A percentile compares a stretch with the other conserved stretches of the same genome.
These are phyloP conservation scores for Colletotrichum spinosum DNA, from an alignment of 2,329 filamentous ascomycete genomes.

Conservation along the genomic window DNA sequence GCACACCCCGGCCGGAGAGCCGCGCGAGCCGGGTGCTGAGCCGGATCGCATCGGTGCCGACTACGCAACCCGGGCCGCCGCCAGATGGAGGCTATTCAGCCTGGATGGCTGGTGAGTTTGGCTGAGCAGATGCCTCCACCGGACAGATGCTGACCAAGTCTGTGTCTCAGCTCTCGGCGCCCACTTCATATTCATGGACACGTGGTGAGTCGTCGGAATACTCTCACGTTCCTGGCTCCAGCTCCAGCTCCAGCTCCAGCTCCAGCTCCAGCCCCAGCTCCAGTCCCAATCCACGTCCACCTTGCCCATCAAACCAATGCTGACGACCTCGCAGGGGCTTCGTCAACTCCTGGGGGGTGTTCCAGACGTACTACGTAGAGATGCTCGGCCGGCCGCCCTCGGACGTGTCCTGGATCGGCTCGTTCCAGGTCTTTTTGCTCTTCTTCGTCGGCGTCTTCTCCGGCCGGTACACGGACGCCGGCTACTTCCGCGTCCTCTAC, in stretches of 20 bases:
- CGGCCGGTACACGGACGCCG: conserved; percentile 57
- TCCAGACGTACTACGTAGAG: conserved; percentile 57
- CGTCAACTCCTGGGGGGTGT: conserved; percentile 58
- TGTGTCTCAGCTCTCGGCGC: conserved; percentile 1
- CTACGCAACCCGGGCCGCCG: conserved; percentile 21
- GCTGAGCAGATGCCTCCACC: neutral
- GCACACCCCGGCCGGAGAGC: conserved; percentile 7
- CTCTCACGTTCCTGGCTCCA: neutral
- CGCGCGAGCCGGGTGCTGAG: conserved; percentile 30
- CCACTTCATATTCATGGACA: conserved; percentile 36
- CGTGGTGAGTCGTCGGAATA: conserved; percentile 14
- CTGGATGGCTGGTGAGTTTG: conserved; percentile 31
- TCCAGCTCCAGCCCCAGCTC: too few relatives aligned
- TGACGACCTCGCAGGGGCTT: conserved; percentile 49
- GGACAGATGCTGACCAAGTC: neutral
- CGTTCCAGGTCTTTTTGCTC: conserved; percentile 56
- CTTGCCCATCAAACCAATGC: neutral
- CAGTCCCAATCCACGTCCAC: too few relatives aligned
- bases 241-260: too few relatives aligned
- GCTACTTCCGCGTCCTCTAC: conserved; percentile 54
- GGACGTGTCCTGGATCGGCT: conserved; percentile 58
- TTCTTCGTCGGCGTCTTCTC: conserved; percentile 55
- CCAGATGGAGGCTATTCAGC: conserved; percentile 31
- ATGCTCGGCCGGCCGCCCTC: conserved; percentile 48
- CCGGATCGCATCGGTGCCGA: conserved; percentile 26